phyloP scores from a whole-genome alignment of 768 basidiomycete genomes.

The Flagelloscypha sp. region DNA sequence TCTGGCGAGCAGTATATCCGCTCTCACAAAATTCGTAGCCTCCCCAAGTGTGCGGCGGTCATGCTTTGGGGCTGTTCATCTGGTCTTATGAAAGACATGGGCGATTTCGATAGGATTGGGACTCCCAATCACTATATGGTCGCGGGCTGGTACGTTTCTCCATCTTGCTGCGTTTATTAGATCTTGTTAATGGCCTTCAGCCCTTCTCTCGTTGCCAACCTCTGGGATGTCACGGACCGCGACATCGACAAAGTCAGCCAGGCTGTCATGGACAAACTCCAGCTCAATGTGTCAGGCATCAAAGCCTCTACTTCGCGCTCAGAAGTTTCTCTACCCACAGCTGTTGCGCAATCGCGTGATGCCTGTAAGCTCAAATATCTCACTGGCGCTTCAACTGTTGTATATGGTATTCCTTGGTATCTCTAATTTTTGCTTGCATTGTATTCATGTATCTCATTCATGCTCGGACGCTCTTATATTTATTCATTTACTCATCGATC shows the following conservation, averaged over 20 bases:
- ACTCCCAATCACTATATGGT: slow-evolving; percentile 95
- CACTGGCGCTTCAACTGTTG: slow-evolving; percentile 90
- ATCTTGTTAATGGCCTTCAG: slow-evolving; percentile 27
- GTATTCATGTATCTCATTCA: too few species aligned
- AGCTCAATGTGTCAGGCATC: slow-evolving; percentile 30
- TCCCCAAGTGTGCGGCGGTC: slow-evolving; percentile 81
- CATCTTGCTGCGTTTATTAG: neutral
- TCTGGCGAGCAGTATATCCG: slow-evolving; percentile 92
- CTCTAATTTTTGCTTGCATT: slow-evolving; percentile 28
- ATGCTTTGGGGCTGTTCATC: slow-evolving; percentile 99
- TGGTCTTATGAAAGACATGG: slow-evolving; percentile 79
- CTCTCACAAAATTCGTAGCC: slow-evolving; percentile 74
- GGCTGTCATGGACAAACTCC: slow-evolving; percentile 69
- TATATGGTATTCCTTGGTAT: slow-evolving; percentile 94
- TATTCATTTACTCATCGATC: too few species aligned
- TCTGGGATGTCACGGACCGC: slow-evolving; percentile 98
- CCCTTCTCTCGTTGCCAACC: slow-evolving; percentile 85
- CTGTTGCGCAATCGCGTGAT: slow-evolving; percentile 73
- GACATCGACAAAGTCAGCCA: slow-evolving; percentile 93
- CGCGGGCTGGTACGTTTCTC: slow-evolving; percentile 82
- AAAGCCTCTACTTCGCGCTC: slow-evolving; percentile 10
- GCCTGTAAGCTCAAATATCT: slow-evolving; percentile 86
- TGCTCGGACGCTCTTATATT: too few species aligned
- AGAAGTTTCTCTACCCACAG: slow-evolving; percentile 52
- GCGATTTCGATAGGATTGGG: slow-evolving; percentile 87